Conservation (phyloP, 805 yeast genomes). For the Blastobotrys mokoenaii region DNA sequence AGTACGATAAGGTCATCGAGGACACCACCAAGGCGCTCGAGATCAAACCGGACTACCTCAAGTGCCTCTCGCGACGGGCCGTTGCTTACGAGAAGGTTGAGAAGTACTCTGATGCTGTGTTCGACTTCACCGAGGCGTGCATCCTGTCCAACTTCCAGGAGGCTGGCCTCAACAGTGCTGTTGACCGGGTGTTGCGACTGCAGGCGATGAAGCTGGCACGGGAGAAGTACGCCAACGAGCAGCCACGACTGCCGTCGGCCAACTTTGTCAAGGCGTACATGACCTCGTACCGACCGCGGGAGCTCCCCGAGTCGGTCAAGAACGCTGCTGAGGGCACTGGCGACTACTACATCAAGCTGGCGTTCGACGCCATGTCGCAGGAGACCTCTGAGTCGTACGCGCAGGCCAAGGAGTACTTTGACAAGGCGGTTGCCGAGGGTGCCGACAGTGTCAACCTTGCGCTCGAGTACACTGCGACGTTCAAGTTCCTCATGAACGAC, state of each 20-base stretch:
- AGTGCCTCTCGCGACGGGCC: slow-evolving; percentile 90
- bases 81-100: slow-evolving; percentile 80
- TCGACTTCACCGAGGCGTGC: slow-evolving; percentile 84
- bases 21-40: slow-evolving; percentile 82
- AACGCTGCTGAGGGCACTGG: slow-evolving; percentile 50
- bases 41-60: slow-evolving; percentile 81
- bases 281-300: slow-evolving; percentile 67
- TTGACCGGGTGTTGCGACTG: slow-evolving; percentile 79
- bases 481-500: slow-evolving; percentile 73
- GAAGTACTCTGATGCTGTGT: slow-evolving; percentile 74
- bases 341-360: slow-evolving; percentile 57
- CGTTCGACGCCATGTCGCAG: slow-evolving; percentile 46
- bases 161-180: slow-evolving; percentile 64
- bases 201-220: slow-evolving; percentile 69
- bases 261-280: slow-evolving; percentile 72
- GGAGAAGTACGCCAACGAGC: slow-evolving; percentile 44
- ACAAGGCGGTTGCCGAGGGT: slow-evolving; percentile 24
- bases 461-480: slow-evolving; percentile 74
- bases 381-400: slow-evolving; percentile 49
- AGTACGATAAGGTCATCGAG: slow-evolving; percentile 75
- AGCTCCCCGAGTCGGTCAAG: slow-evolving; percentile 36
- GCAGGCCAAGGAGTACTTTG: slow-evolving; percentile 44
- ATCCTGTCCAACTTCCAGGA: slow-evolving; percentile 77
- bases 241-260: slow-evolving; percentile 65
- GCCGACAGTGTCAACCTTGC: slow-evolving; percentile 53